phyloP scores from a whole-genome alignment of 2,329 filamentous ascomycete genomes.

The Metarhizium guizhouense region DNA sequence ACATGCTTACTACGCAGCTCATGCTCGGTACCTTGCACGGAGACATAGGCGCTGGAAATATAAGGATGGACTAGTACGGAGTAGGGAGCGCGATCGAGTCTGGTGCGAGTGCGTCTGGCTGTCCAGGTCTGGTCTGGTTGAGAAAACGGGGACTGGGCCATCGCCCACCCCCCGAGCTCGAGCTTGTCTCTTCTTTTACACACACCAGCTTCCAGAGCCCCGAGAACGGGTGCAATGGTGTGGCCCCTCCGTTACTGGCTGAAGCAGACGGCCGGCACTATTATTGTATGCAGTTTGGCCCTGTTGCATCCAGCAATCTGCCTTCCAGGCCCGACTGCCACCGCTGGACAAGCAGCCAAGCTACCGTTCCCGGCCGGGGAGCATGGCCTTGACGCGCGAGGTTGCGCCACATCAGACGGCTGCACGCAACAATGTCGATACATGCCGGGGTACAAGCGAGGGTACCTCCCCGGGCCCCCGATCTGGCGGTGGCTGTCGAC shows the following conservation, averaged over 20 bases:
- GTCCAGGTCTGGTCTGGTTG: background rate
- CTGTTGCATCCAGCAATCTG: background rate
- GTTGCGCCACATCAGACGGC: conserved; percentile 13
- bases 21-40: background rate
- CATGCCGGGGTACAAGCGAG: background rate
- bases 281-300: background rate
- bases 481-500: background rate
- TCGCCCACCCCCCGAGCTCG: conserved; percentile 2
- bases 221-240: background rate
- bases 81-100: background rate
- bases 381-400: background rate
- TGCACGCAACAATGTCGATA: background rate
- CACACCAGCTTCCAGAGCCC: background rate
- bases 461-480: background rate
- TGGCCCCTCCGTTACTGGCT: background rate
- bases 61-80: background rate
- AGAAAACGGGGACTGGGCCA: background rate
- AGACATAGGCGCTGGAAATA: background rate
- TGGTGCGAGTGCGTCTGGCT: background rate
- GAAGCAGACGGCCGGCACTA: background rate
- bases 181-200: background rate
- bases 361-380: conserved; percentile 7
- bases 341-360: background rate
- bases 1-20: too few relatives aligned
- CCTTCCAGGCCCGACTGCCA: background rate